Percentiles rank a stretch among this genome's conserved stretches.
Evolutionary conservation across 2,329 filamentous ascomycete species (phyloP).

Genomic region (Tetracladium maxilliforme): DNA sequence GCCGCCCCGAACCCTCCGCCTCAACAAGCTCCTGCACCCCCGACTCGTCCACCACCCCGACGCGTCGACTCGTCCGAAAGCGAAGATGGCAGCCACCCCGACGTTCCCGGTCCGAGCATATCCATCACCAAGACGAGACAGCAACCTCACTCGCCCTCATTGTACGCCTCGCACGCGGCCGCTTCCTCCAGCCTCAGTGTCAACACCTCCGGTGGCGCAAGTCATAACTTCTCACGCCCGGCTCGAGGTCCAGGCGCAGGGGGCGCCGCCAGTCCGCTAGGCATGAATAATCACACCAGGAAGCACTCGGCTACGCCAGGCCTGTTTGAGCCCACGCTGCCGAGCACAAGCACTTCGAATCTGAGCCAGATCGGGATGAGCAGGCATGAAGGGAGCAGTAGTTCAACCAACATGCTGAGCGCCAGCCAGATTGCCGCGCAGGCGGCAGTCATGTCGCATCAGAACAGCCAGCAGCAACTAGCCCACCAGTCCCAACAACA

Average conservation of each 20-base stretch:
- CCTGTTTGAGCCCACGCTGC: slow-evolving; percentile 60
- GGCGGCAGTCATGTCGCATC: slow-evolving; percentile 56
- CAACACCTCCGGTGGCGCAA: slow-evolving; percentile 29
- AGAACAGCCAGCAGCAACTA: slow-evolving; percentile 26
- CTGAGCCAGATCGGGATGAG: background rate
- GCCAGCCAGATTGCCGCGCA: slow-evolving; percentile 74
- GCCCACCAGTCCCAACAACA: too few relatives aligned
- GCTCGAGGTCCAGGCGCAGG: slow-evolving; percentile 11
- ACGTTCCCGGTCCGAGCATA: slow-evolving; percentile 1
- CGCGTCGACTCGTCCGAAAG: slow-evolving; percentile 3
- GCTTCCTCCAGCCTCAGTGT: slow-evolving; percentile 31
- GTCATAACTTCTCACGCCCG: slow-evolving; percentile 45
- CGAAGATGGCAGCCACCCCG: slow-evolving; percentile 1
- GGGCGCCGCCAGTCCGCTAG: slow-evolving; percentile 7
- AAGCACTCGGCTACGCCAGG: slow-evolving; percentile 63
- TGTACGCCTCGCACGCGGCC: slow-evolving; percentile 16
- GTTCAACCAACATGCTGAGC: slow-evolving; percentile 34
- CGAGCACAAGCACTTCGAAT: slow-evolving; percentile 32
- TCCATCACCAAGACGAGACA: background rate
- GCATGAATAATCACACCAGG: slow-evolving; percentile 34
- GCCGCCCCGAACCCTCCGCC: background rate
- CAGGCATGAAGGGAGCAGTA: too few relatives aligned
- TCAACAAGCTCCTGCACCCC: too few relatives aligned
- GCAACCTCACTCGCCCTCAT: slow-evolving; percentile 4
- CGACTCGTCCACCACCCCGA: slow-evolving; percentile 2